Evolutionary conservation across 345 rosid genomes (phyloP), one percentile per base, ranked within the genome.

Genomic region (Psidium friedrichsthalianum): DNA sequence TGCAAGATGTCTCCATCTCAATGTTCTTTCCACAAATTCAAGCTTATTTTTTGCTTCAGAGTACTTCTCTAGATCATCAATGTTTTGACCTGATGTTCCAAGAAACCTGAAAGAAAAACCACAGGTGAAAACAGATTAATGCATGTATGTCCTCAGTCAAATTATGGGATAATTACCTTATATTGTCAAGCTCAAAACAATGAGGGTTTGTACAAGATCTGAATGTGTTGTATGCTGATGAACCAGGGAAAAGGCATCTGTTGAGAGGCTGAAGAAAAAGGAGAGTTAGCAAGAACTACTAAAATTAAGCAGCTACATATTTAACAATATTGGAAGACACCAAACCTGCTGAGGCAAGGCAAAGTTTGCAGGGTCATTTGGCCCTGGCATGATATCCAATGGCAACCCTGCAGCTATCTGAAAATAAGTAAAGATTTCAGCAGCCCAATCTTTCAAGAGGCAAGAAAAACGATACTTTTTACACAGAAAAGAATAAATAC

Each of bases 11-110:
- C 99, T 93, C 99, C 99, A 96, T 86, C 89, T 93, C 86, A 98
- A 86, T 59, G 98, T 98, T 91, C 99, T 94, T 92, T 95, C 99
- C 85, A 98, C 92, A 86, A 94, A 95, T 56, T 98, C 98, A 88
- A 98, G 94, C 86, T 87, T 92, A 89, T 95, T 90, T 56, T 92
- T 86, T 78, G 95, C 99, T 87, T 94, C 97, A 16, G 99, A 95
- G 88, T 98, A 96, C 91, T 96, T 96, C 78, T 90, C 90, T 82
- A 98, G 97, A 91, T 96, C 99, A 85, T 95, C 95, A 40, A 98
- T 93, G 82, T 96, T 98, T 90, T 98, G 99, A 88, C 99, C 99
- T n/a, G 99, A 98, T 44, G 99, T 98, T 90, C 99, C 98, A 87
- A 98, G 99, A 92, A 98, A 95, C 88, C 99, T 98, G 86, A 44